Conservation (phyloP, 2,329 filamentous ascomycete genomes). For the Chaetomium olivaceum region DNA sequence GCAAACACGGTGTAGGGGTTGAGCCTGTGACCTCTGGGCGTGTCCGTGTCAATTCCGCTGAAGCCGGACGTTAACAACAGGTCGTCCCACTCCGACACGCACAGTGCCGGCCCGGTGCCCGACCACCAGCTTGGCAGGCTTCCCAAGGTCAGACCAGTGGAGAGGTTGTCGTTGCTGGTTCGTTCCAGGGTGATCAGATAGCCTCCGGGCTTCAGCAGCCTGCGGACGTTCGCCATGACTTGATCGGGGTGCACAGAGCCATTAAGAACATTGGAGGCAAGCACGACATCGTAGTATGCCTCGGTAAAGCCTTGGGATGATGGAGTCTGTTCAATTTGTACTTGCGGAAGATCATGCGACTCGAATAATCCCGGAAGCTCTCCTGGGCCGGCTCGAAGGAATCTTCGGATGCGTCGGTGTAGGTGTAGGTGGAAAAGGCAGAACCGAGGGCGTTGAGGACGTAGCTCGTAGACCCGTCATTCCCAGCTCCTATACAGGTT, state of each 20-base stretch:
- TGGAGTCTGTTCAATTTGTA: not conserved
- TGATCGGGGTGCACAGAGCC: not conserved
- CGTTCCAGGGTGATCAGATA: not conserved
- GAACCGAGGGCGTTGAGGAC: slow-evolving; percentile 18
- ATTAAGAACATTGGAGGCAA: not conserved
- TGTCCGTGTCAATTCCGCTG: not conserved
- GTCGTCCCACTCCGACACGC: not conserved
- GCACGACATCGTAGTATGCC: not conserved
- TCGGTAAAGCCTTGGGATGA: not conserved
- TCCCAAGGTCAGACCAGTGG: not conserved
- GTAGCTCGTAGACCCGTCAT: slow-evolving; percentile 36
- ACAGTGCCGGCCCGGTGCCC: not conserved
- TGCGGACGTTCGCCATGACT: not conserved
- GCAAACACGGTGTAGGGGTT: not conserved
- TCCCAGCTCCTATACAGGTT: slow-evolving; percentile 31
- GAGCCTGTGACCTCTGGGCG: not conserved
- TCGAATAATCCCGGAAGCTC: not conserved
- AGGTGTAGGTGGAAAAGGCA: slow-evolving; percentile 23
- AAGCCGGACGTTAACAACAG: not conserved
- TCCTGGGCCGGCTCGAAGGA: slow-evolving; percentile 37
- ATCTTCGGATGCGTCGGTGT: slow-evolving; percentile 28
- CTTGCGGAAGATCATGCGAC: not conserved
- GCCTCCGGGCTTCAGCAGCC: slow-evolving; percentile 1
- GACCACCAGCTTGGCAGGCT: not conserved
- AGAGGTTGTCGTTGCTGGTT: not conserved